These are phyloP conservation scores for Hyparrhenia diplandra DNA, from an alignment of 176 grass and related monocot species.

Conservation along the genomic window DNA sequence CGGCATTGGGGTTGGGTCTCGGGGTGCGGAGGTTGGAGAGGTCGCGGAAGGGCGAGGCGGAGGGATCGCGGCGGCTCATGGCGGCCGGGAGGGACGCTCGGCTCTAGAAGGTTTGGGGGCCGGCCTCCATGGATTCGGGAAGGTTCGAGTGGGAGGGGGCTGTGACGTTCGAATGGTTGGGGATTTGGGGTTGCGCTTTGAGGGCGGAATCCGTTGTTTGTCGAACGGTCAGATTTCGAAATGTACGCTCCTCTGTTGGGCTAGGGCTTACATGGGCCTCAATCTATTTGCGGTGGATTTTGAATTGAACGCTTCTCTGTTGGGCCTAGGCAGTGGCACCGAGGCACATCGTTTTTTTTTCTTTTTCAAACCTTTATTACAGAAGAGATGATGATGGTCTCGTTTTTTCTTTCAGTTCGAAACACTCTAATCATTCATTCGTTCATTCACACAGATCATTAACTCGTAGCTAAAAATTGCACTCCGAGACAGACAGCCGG, in stretches of 20 bases:
- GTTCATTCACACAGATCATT: no score
- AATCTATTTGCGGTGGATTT: no score
- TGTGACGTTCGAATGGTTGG: neutral
- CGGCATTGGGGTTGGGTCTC: constrained; percentile 27
- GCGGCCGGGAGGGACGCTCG: neutral
- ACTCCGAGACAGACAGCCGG: no score
- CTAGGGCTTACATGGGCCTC: neutral
- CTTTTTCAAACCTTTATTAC: no score
- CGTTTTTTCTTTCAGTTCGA: no score
- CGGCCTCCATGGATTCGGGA: neutral
- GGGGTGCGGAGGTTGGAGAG: constrained; percentile 61
- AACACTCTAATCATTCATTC: no score
- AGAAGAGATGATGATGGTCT: no score
- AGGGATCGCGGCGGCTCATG: constrained; percentile 32
- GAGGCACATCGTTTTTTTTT: no score
- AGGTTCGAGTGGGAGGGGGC: neutral
- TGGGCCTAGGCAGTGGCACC: no score
- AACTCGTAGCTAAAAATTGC: no score
- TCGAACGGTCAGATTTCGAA: constrained; percentile 42
- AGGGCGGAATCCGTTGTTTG: constrained; percentile 15
- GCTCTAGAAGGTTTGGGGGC: constrained; percentile 15
- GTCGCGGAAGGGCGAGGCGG: constrained; percentile 35
- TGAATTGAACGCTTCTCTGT: no score
- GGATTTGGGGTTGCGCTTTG: neutral
- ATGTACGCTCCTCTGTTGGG: neutral